A percentile compares a stretch with the other conserved stretches of the same genome.
phyloP scores from a whole-genome alignment of 2,329 filamentous ascomycete species.

The Stagonosporopsis tanaceti region DNA sequence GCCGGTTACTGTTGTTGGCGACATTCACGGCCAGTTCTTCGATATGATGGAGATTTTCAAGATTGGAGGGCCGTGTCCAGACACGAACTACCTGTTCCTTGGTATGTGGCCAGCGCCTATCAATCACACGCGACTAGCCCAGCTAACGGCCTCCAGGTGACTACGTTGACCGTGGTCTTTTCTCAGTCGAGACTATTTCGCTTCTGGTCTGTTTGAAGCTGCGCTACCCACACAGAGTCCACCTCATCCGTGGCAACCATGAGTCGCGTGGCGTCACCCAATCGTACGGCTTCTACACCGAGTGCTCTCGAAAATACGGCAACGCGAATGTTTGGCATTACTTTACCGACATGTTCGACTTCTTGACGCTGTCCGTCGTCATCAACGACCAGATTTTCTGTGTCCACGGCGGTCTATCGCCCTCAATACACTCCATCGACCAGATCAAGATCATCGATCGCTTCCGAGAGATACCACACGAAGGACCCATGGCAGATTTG shows the following conservation, averaged over 20 bases:
- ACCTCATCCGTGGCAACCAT: conserved; percentile 96
- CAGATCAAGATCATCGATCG: conserved; percentile 99
- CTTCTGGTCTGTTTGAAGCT: conserved; percentile 96
- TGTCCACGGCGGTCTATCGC: conserved; percentile 81
- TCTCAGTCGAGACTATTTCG: conserved; percentile 98
- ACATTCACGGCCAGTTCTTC: conserved; percentile 99
- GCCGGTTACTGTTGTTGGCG: conserved; percentile 95
- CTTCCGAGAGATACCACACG: conserved; percentile 97
- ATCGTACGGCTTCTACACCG: conserved; percentile 98
- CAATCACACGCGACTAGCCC: conserved; percentile 29
- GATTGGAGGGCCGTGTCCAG: conserved; percentile 95
- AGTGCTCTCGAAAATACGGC: conserved; percentile 97
- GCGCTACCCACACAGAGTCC: conserved; percentile 93
- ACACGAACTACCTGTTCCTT: conserved; percentile 98
- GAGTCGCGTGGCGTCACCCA: conserved; percentile 97
- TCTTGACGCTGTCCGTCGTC: conserved; percentile 92
- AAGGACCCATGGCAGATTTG: conserved; percentile 98
- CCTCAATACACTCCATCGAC: conserved; percentile 93
- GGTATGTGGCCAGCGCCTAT: conserved; percentile 61
- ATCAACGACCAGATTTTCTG: conserved; percentile 99
- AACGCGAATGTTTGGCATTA: conserved; percentile 99
- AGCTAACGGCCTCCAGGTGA: conserved; percentile 69
- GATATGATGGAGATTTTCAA: conserved; percentile 99
- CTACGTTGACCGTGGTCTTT: conserved; percentile 97
- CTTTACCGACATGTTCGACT: conserved; percentile 99